Base-by-base conservation (phyloP, 371 early-diverging fungal genomes). In the Saksenaea vasiformis region DNA sequence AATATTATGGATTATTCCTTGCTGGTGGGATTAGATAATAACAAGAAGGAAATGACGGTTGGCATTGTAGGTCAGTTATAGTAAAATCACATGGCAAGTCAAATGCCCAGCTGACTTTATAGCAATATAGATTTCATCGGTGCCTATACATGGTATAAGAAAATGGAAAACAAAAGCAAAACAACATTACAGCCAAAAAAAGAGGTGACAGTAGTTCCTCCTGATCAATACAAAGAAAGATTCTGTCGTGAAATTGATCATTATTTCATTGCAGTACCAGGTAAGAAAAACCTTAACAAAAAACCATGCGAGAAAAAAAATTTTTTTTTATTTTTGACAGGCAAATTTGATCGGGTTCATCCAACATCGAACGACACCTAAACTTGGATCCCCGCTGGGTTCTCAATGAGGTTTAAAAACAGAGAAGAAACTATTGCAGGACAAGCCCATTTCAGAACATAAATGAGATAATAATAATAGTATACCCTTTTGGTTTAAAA, bases 1-100 rank as follows among this genome's bases (percentile, higher is more conserved):
- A 93, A 94, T 61, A 93, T 96, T 28, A 95, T 97, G 96, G 96
- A 96, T 71, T 96, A 96, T 66, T 95, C 95, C 15, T 74, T 97
- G 38, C 77, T 97, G 7, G 91, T 95, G 1, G 96, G 96, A 3
- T 88, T 97, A 28, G 94, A 95, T 65, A 87, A 86, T 19, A 77
- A 87, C 34, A 85, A 76, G 27, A 85, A 89, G 44, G 93, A 97
- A 70, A 75, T 97, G 39, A 87, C 92, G n/a, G 90, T 93, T 13
- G 97, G 97, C 10, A 93, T 97, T 56, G 93, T 96, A 37, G 85
- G 87, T 84, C 77, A 64, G 75, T 55, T 5, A 17, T 41, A 11
- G 5, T 28, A 11, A n/a, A 43, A n/a, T 38, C 31, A 36, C 9
- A 37, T 24, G 14, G 15, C n/a, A n/a, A n/a, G n/a, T n/a, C n/a